Base-by-base conservation (phyloP, 352 stramenopile genomes). In the Phytophthora niederhauseri region DNA sequence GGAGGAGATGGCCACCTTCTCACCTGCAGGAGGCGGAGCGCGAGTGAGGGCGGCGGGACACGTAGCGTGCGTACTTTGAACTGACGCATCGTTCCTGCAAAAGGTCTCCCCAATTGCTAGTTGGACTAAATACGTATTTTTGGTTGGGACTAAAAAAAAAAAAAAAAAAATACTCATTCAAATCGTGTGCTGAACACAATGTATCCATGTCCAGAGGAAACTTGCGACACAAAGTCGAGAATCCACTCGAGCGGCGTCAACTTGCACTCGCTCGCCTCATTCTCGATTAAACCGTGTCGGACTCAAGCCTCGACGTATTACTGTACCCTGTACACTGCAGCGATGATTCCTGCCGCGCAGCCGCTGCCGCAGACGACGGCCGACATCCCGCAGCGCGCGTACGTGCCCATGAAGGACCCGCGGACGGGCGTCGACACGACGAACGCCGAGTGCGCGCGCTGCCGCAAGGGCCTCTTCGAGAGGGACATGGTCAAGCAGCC, bases 401-500 rank as follows among this genome's bases (percentile, higher is more conserved):
- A 69, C 45, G 20, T 56, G 17, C 59, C 67, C 0, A 48, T 69
- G 28, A 70, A 66, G 30, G 64, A 75, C 58, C 62, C 54, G 5
- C 57, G 30, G 34, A 70, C 58, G 2, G 62, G 52, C n/a, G 14
- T 58, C 28, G 60, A 72, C 58, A 75, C 70, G 24, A 73, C 65
- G 22, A 66, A 68, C 15, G 64, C 68, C 46, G 57, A 66, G 11
- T 93, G 85, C 48, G 64, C 66, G 7, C 56, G 81, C 5, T 93
- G 85, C 56, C 64, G 61, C 36, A 66, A 78, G 24, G 36, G 53
- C 4, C 62, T 91, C 3, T 36, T 70, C 9, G 63, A 72, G 22
- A 62, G 63, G 30, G 73, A 84, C 20, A 68, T 70, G 1, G 69
- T 91, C 4, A 94, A 94, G 70, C 66, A 80, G 50, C 66, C 89